phyloP scores from a whole-genome alignment of 2,329 filamentous ascomycete genomes.

The Xylariomycetidae sp. region DNA sequence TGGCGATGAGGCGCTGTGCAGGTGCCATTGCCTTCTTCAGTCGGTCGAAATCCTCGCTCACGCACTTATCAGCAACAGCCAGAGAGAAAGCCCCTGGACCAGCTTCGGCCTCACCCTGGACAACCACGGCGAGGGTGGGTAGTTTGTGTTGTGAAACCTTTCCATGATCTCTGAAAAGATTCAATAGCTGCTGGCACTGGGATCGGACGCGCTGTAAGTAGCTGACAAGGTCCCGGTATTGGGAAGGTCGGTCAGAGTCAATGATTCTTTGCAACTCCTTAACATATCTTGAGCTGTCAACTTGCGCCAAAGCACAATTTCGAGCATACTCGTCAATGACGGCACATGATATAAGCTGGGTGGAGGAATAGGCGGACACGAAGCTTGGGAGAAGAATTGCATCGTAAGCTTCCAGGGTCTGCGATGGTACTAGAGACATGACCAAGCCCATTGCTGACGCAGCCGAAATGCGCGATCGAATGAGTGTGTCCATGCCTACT shows the following conservation, averaged over 20 bases:
- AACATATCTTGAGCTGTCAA: conserved; percentile 56
- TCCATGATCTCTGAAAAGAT: conserved; percentile 86
- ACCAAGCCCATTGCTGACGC: conserved; percentile 82
- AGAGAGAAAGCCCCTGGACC: conserved; percentile 91
- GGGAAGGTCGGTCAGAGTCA: conserved; percentile 72
- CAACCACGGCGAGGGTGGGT: conserved; percentile 79
- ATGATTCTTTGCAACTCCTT: conserved; percentile 68
- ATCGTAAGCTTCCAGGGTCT: conserved; percentile 59
- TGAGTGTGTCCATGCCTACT: conserved; percentile 81
- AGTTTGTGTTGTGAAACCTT: conserved; percentile 73
- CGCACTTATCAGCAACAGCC: conserved; percentile 79
- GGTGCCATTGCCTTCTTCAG: conserved; percentile 86
- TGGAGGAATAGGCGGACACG: conserved; percentile 72
- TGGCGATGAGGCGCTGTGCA: conserved; percentile 79
- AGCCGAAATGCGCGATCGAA: conserved; percentile 84
- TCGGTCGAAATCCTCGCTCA: conserved; percentile 79
- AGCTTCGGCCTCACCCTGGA: conserved; percentile 88
- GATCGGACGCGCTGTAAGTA: conserved; percentile 85
- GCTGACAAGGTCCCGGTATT: conserved; percentile 86
- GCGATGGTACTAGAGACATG: conserved; percentile 70
- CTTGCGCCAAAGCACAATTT: conserved; percentile 39
- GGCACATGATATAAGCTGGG: conserved; percentile 78
- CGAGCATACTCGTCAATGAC: conserved; percentile 86
- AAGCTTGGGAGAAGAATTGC: conserved; percentile 62
- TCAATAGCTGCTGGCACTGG: conserved; percentile 85